Evolutionary conservation across 345 rosid genomes (phyloP).

Genomic region (Limnanthes douglasii): DNA sequence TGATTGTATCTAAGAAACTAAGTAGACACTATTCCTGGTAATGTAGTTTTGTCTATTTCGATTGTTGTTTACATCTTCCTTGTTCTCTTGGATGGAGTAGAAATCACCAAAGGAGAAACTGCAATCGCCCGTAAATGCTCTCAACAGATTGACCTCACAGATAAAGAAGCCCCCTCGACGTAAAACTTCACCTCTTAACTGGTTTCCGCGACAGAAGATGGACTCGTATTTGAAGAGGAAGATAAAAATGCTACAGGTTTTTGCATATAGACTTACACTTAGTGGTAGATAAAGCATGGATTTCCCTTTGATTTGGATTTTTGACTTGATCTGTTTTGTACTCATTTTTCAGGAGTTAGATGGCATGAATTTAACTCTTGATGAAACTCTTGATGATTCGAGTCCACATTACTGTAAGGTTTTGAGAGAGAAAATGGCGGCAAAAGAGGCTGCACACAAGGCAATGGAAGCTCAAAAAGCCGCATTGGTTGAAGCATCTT

Average conservation of each 20-base stretch:
- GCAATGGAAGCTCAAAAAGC: constrained; percentile 92
- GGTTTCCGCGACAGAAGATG: constrained; percentile 75
- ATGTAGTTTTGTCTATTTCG: not conserved
- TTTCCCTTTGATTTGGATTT: not conserved
- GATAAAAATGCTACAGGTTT: constrained; percentile 84
- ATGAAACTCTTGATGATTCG: constrained; percentile 75
- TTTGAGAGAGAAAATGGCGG: constrained; percentile 82
- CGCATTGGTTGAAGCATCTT: constrained; percentile 87
- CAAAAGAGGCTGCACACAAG: constrained; percentile 64
- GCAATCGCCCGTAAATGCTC: constrained; percentile 26
- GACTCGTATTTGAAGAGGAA: constrained; percentile 78
- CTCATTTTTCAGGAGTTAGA: constrained; percentile 49
- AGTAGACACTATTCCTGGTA: no score
- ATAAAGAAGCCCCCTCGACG: constrained; percentile 78
- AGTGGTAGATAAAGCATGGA: constrained; percentile 1
- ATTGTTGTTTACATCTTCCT: not conserved
- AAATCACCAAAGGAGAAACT: constrained; percentile 40
- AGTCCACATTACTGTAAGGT: constrained; percentile 89
- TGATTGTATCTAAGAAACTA: no score
- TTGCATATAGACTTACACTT: not conserved
- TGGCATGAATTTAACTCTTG: constrained; percentile 86
- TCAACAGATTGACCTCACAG: constrained; percentile 45
- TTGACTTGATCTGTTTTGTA: not conserved
- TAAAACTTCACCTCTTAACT: constrained; percentile 61
- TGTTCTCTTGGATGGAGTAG: constrained; percentile 25